Percentiles rank a stretch among this genome's conserved stretches.
Conservation (phyloP, 192 early-diverging fungal species). For the Martensiomyces pterosporus region DNA sequence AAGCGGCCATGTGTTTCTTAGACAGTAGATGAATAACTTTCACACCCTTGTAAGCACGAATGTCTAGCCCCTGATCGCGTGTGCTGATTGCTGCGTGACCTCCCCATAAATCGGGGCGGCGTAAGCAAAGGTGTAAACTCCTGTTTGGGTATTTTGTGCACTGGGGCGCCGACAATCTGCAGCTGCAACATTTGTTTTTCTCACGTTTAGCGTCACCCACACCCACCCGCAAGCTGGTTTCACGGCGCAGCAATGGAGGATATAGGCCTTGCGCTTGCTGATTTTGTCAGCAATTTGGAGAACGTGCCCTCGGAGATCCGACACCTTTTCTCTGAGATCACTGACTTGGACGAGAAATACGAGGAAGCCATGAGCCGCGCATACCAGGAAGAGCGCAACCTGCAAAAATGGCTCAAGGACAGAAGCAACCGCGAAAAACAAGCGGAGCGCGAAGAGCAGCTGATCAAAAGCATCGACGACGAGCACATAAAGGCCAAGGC, state of each 20-base stretch:
- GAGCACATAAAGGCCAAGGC: constrained; percentile 20
- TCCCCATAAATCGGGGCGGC: too few relatives aligned
- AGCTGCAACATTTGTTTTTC: too few relatives aligned
- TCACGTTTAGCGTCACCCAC: too few relatives aligned
- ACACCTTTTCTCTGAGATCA: constrained; percentile 44
- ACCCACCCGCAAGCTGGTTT: too few relatives aligned
- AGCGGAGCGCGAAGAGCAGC: constrained; percentile 16
- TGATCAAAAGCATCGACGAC: constrained; percentile 16
- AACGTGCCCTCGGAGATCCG: constrained; percentile 48
- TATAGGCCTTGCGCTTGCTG: constrained; percentile 42
- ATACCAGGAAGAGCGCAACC: constrained; percentile 14
- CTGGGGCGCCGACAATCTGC: too few relatives aligned
- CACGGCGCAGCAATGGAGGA: constrained; percentile 43
- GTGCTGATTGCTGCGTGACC: too few relatives aligned
- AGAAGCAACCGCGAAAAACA: constrained; percentile 20
- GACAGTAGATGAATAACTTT: too few relatives aligned
- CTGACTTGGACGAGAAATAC: constrained; percentile 42
- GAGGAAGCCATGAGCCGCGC: constrained; percentile 31
- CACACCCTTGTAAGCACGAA: too few relatives aligned
- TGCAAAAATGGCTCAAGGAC: constrained; percentile 28
- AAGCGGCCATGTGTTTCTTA: too few relatives aligned
- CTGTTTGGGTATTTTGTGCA: too few relatives aligned
- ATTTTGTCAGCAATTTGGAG: constrained; percentile 50
- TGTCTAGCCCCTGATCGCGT: too few relatives aligned
- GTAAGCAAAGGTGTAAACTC: too few relatives aligned